phyloP scores from a whole-genome alignment of 108 stramenopile species.

The Nannochloropsis gaditana region DNA sequence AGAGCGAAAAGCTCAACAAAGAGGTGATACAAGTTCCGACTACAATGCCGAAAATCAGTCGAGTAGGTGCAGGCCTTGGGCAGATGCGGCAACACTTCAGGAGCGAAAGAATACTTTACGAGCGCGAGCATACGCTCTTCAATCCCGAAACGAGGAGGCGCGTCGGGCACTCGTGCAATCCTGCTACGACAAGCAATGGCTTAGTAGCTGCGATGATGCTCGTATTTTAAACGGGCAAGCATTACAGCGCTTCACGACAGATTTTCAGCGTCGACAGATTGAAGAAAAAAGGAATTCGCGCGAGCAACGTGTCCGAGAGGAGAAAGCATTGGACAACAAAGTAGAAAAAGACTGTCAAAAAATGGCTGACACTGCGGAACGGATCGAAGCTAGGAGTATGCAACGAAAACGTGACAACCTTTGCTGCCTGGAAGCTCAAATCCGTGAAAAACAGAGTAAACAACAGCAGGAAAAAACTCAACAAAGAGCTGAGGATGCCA shows the following conservation, averaged over 20 bases:
- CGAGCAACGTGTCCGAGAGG: neutral
- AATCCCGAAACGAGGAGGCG: neutral
- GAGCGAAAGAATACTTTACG: neutral
- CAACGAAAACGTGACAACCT: neutral
- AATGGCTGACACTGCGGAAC: neutral
- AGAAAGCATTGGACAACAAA: neutral
- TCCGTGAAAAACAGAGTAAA: neutral
- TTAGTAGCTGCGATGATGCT: constrained; percentile 63
- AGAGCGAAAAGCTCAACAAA: neutral
- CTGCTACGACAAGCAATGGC: constrained; percentile 63
- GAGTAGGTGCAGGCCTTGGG: neutral
- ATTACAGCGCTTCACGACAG: constrained; percentile 47
- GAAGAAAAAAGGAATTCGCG: constrained; percentile 40
- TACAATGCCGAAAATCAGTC: neutral
- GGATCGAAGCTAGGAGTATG: neutral
- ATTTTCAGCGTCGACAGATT: constrained; percentile 54
- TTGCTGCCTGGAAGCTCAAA: neutral
- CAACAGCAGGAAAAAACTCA: neutral
- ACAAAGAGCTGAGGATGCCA: neutral
- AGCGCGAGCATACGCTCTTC: constrained; percentile 3
- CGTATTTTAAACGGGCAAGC: constrained; percentile 60
- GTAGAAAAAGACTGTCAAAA: neutral
- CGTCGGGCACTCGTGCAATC: constrained; percentile 52
- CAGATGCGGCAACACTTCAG: neutral
- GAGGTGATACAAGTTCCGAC: neutral